Percentiles rank a stretch among this genome's conserved stretches.
Evolutionary conservation across 2,329 filamentous ascomycete species (phyloP).

Genomic region (Colletotrichum musae): DNA sequence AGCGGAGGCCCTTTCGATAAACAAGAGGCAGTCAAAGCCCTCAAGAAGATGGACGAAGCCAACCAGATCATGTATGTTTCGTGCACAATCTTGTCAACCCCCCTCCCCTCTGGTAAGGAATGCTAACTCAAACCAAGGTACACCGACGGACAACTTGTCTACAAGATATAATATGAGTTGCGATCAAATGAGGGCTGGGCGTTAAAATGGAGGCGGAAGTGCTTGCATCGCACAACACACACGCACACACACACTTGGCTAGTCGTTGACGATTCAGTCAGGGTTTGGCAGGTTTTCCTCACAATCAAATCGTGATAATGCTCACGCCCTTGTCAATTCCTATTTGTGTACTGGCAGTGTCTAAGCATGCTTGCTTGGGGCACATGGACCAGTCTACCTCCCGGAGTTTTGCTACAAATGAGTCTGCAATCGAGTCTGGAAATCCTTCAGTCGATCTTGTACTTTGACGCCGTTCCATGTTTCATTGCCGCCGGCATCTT

Average conservation of each 20-base stretch:
- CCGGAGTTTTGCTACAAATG: neutral
- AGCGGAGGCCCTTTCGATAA: slow-evolving; percentile 75
- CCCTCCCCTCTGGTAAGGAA: neutral
- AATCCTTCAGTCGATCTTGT: slow-evolving; percentile 66
- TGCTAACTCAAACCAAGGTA: slow-evolving; percentile 58
- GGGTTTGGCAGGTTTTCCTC: too few relatives aligned
- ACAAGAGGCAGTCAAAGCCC: slow-evolving; percentile 81
- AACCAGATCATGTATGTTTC: slow-evolving; percentile 92
- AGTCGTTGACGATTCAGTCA: too few relatives aligned
- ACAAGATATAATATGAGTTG: slow-evolving; percentile 70
- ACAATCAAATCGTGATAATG: too few relatives aligned
- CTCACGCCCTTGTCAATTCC: too few relatives aligned
- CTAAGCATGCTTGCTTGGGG: too few relatives aligned
- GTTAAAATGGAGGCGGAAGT: slow-evolving; percentile 16
- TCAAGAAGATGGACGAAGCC: slow-evolving; percentile 83
- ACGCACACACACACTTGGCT: too few relatives aligned
- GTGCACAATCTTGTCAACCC: neutral
- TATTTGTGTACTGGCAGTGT: too few relatives aligned
- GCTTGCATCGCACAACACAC: neutral
- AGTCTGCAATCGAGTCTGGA: slow-evolving; percentile 56
- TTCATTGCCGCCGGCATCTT: slow-evolving; percentile 62
- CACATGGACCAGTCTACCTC: too few relatives aligned
- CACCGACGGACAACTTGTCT: slow-evolving; percentile 75
- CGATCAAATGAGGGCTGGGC: slow-evolving; percentile 3
- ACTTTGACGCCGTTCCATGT: slow-evolving; percentile 74